Evolutionary conservation across 2,329 filamentous ascomycete genomes (phyloP).

Genomic region (Grosmannia huntii): DNA sequence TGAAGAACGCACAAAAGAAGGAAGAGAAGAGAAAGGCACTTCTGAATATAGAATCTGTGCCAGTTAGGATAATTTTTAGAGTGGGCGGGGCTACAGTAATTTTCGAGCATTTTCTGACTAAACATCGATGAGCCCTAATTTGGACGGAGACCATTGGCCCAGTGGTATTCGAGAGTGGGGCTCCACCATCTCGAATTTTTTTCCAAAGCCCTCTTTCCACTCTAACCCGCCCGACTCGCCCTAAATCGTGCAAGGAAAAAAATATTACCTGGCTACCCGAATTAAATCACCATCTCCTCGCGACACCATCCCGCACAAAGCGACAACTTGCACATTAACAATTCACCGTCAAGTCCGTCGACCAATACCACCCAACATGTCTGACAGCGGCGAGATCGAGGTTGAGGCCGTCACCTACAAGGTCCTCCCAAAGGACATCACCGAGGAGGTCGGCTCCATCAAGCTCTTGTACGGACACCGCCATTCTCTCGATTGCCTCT

Average conservation of each 20-base stretch:
- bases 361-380: slow-evolving; percentile 53
- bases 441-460: slow-evolving; percentile 76
- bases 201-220: neutral
- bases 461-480: slow-evolving; percentile 57
- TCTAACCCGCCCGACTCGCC: neutral
- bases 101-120: neutral
- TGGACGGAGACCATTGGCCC: slow-evolving; percentile 2
- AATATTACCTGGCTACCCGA: neutral
- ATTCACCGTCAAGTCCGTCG: slow-evolving; percentile 9
- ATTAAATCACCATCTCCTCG: slow-evolving; percentile 1
- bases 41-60: slow-evolving; percentile 9
- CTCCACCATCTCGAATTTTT: neutral
- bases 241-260: slow-evolving; percentile 1
- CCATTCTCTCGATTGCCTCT: neutral
- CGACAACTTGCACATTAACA: slow-evolving; percentile 3
- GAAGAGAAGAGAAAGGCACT: slow-evolving; percentile 3
- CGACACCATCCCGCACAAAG: slow-evolving; percentile 3
- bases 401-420: slow-evolving; percentile 63
- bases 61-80: slow-evolving; percentile 10
- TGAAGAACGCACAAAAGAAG: slow-evolving; percentile 8
- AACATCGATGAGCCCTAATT: slow-evolving; percentile 8
- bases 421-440: slow-evolving; percentile 87
- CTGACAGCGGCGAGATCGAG: slow-evolving; percentile 90
- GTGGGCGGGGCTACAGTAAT: slow-evolving; percentile 5
- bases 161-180: neutral